Base-by-base conservation (phyloP, 192 early-diverging fungal genomes). In the Ambispora gerdemannii region DNA sequence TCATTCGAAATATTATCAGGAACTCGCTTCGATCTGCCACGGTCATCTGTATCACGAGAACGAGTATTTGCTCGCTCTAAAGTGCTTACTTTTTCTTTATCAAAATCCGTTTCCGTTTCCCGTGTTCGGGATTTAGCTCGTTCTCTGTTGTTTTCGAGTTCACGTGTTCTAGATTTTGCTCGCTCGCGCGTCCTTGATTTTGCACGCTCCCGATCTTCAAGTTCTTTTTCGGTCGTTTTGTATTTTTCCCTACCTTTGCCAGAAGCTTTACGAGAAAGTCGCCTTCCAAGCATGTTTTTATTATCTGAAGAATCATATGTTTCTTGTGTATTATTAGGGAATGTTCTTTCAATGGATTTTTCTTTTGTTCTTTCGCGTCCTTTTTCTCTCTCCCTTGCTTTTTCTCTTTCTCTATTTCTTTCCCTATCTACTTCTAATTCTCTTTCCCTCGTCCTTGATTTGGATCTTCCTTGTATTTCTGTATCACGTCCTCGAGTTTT, bases 181-280 rank as follows among this genome's bases (percentile, higher is more conserved):
- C 67, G 51, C 36, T 55, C 66, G 22, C 66, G 50, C 35, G 31
- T 33, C 35, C 6, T 66, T 50, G 67, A 68, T 55, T 68, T 58
- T 0, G 33, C 20, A 17, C 67, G 30, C 17, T 38, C 35, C 15
- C 38, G 43, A 0, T 65, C 27, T 50, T 65, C 43, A 15, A 15
- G 15, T 10, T 43, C 38, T 43, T 43, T 43, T 43, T 43, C 38
- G 15, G 7, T 43, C 38, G 6, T 6, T 43, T 43, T 43, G 38
- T 43, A 43, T 43, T 15, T 43, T 15, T 43, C 7, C 15, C 38
- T 43, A 6, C 38, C 38, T 43, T 15, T 43, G 15, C 15, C 38
- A 43, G 38, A 43, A 15, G 38, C 15, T 43, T 43, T 43, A 10
- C 38, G 6, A 43, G 38, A 43, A 15, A 43, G 38, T 10, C 15